phyloP scores from a whole-genome alignment of 768 basidiomycete species.

The Sutorius australiensis region DNA sequence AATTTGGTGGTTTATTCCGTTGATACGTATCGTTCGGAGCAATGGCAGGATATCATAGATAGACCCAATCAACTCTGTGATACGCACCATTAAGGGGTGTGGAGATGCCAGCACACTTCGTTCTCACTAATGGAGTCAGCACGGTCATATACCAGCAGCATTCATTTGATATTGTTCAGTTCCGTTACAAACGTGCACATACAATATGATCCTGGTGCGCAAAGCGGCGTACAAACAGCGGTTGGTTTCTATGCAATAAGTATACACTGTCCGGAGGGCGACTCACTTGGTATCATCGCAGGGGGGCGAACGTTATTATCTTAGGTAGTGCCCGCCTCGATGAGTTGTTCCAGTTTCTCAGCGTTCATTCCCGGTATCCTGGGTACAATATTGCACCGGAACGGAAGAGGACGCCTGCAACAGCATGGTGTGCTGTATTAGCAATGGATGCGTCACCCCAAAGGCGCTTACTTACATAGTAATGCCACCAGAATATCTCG shows the following conservation, averaged over 20 bases:
- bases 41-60: no score
- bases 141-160: background rate
- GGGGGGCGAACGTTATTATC: background rate
- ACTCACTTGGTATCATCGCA: background rate
- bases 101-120: background rate
- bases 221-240: background rate
- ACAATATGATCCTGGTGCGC: background rate
- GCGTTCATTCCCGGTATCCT: constrained; percentile 3
- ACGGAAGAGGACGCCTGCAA: constrained; percentile 16
- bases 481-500: constrained; percentile 1
- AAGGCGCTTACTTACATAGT: constrained; percentile 9
- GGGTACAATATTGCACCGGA: constrained; percentile 12
- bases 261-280: background rate
- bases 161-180: background rate
- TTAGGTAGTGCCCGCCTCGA: constrained; percentile 14
- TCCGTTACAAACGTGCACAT: background rate
- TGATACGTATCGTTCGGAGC: no score
- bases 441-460: background rate
- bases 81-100: no score
- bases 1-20: no score
- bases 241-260: background rate
- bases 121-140: background rate
- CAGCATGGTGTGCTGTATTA: background rate
- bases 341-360: constrained; percentile 8
- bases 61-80: no score